These are phyloP conservation scores for Santalum album DNA, from an alignment of 164 flowering plant genomes.

Conservation along the genomic window DNA sequence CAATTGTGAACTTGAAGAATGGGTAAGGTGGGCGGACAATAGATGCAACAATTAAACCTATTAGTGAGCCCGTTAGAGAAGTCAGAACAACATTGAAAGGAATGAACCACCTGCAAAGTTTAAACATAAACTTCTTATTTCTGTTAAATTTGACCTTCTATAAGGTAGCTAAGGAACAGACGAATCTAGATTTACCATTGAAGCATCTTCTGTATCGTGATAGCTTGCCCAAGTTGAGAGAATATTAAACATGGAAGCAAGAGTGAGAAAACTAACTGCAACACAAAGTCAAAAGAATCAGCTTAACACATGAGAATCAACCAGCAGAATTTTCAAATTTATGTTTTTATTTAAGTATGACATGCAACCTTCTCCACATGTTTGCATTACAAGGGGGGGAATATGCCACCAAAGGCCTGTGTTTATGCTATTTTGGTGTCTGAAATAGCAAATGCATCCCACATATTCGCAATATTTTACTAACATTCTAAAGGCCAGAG, in stretches of 20 bases:
- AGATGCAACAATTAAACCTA: constrained; percentile 68
- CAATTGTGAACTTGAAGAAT: constrained; percentile 79
- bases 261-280: constrained; percentile 93
- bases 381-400: too few species aligned
- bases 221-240: constrained; percentile 87
- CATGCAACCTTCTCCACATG: too few species aligned
- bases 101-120: constrained; percentile 86
- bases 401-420: too few species aligned
- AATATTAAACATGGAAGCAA: constrained; percentile 93
- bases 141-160: too few species aligned
- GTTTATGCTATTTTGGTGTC: too few species aligned
- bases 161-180: too few species aligned
- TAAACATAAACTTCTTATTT: too few species aligned
- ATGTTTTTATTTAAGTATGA: too few species aligned
- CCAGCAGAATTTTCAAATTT: not conserved
- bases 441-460: too few species aligned
- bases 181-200: constrained; percentile 48
- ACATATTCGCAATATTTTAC: too few species aligned
- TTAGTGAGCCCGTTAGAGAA: constrained; percentile 70
- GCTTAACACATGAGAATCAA: not conserved
- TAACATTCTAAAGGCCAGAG: too few species aligned
- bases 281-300: not conserved
- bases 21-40: constrained; percentile 86
- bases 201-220: constrained; percentile 69
- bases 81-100: constrained; percentile 75